Evolutionary conservation across 129 eudicot species (phyloP), one percentile per base, ranked within the genome.

Genomic region (Chrysanthemum makinoi): DNA sequence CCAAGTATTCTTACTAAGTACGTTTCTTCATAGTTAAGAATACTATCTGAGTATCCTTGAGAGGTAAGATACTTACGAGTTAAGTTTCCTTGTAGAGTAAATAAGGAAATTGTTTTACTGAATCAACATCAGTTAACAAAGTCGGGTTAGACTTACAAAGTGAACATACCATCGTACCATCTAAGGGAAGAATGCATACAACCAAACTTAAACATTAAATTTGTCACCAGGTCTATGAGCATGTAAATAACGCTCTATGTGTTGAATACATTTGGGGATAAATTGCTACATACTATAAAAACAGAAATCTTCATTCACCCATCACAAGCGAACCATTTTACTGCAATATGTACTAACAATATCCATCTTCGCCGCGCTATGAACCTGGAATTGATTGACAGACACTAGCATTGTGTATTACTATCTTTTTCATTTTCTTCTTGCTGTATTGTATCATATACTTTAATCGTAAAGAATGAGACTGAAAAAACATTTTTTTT

Each of bases 401-500:
- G 9, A 28, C 17, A 15, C 26, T 46, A 6, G 10, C 22, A 33
- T 33, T 4, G 51, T 62, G 15, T 8, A 48, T 17, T 62, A n/a
- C 26, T 26, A 5, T 53, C 44, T 69, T 68, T 70, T 75, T 24
- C 44, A 1, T 0, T 30, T 53, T 47, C 43, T 63, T 24, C 22
- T 62, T 54, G 43, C 13, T 54, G 7, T 63, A 53, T 44, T 66
- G 67, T 63, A 46, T 71, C 39, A 46, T 53, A 65, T 48, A 30
- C 61, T 10, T 47, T 39, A 30, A 35, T 33, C 0, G 8, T 47
- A 76, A 78, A 54, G 81, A 75, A 75, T 49, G 81, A 52, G 80
- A 71, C 19, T 81, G 26, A 0, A 80, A 67, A 46, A 59, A 71
- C 70, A 61, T 59, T 26, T 59, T n/a, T 75, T 62, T 75, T n/a